Evolutionary conservation across 2,329 filamentous ascomycete genomes (phyloP).

Genomic region (Cryphonectria nitschkei): DNA sequence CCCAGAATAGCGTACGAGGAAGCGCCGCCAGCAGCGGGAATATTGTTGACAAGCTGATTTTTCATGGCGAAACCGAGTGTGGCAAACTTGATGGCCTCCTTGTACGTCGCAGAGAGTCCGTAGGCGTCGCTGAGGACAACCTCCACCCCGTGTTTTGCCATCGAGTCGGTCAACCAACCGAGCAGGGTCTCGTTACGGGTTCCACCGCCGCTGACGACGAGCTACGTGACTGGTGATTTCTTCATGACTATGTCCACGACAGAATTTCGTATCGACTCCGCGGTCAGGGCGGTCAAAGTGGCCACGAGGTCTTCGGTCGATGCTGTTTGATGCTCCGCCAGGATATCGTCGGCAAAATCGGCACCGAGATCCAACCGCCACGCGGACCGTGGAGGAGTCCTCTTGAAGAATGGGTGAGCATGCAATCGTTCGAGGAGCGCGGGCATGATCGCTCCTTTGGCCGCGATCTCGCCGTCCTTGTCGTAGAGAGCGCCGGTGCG

Average conservation of each 20-base stretch:
- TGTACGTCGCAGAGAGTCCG: constrained; percentile 37
- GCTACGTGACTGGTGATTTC: constrained; percentile 27
- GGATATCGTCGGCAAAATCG: not conserved
- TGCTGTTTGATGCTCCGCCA: not conserved
- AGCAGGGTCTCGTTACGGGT: constrained; percentile 35
- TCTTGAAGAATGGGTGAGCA: constrained; percentile 34
- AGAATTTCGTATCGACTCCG: constrained; percentile 11
- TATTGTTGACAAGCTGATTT: constrained; percentile 36
- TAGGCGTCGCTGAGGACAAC: constrained; percentile 35
- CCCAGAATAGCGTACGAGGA: constrained; percentile 35
- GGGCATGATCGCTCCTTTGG: constrained; percentile 32
- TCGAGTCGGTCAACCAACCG: constrained; percentile 28
- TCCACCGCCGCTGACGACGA: constrained; percentile 37
- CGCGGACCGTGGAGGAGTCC: constrained; percentile 31
- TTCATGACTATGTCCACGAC: constrained; percentile 36
- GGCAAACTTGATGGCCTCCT: constrained; percentile 40
- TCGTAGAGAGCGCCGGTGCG: constrained; percentile 34
- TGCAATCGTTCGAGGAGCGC: constrained; percentile 32
- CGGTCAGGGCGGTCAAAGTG: not conserved
- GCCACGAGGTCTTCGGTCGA: not conserved
- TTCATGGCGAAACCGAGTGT: constrained; percentile 37
- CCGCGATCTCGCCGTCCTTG: constrained; percentile 35
- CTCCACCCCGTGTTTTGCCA: constrained; percentile 30
- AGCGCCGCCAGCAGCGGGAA: constrained; percentile 37
- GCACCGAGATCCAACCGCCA: constrained; percentile 1